Conservation (phyloP, 1,284 basidiomycete genomes). For the Psilocybe mexicana region DNA sequence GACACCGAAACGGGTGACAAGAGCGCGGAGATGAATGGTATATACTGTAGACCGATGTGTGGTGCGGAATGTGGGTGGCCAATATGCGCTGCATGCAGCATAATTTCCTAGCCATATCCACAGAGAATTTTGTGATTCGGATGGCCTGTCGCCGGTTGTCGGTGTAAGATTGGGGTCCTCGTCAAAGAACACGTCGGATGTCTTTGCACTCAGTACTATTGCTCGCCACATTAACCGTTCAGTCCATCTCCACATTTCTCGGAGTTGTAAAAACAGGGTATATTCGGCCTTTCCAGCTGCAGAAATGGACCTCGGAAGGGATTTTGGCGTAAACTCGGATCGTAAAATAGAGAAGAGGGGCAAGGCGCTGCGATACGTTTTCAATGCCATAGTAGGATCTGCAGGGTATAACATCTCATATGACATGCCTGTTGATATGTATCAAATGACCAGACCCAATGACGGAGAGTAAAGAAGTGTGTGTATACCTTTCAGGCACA, state of each 20-base stretch:
- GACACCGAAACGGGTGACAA: constrained; percentile 50
- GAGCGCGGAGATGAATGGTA: constrained; percentile 70
- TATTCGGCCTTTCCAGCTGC: constrained; percentile 40
- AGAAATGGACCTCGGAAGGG: constrained; percentile 24
- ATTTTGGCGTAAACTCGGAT: constrained; percentile 41
- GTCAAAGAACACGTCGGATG: constrained; percentile 37
- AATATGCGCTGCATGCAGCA: constrained; percentile 59
- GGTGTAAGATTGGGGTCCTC: constrained; percentile 1
- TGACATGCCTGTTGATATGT: constrained; percentile 41
- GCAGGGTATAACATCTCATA: constrained; percentile 49
- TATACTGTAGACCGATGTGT: constrained; percentile 71
- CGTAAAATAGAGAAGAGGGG: constrained; percentile 54
- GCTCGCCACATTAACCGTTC: constrained; percentile 74
- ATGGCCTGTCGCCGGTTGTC: constrained; percentile 2
- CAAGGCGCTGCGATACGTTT: constrained; percentile 53
- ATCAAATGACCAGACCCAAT: constrained; percentile 3
- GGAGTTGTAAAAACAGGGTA: constrained; percentile 58
- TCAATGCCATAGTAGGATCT: constrained; percentile 48
- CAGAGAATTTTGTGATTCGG: constrained; percentile 33
- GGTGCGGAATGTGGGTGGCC: constrained; percentile 76
- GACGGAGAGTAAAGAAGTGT: background rate
- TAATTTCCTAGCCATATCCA: constrained; percentile 69
- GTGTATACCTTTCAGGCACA: constrained; percentile 61
- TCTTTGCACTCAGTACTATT: constrained; percentile 55
- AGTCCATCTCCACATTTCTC: constrained; percentile 80